Base-by-base conservation (phyloP, 495 filamentous ascomycete species). In the Penicillium malachiteum region DNA sequence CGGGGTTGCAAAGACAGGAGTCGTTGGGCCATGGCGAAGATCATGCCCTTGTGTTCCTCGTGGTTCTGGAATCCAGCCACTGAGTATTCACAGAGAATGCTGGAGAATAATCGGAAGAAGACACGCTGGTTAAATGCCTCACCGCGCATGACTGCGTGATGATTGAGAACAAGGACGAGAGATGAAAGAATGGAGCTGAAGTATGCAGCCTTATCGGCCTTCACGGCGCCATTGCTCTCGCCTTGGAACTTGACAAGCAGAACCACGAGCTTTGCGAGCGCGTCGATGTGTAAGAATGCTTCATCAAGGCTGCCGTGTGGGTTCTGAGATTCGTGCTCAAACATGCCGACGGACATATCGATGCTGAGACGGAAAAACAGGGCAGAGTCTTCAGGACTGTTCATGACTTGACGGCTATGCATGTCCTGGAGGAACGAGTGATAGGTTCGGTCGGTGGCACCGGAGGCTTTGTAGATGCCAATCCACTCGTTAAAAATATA, bases 401-500 rank as follows among this genome's bases (percentile, higher is more conserved):
- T 78, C 61, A 97, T 80, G 13, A 92, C 77, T 34, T 86, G 78
- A 56, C 81, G 79, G 39, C 87, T 78, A 62, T 92, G 85, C 63
- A 97, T 73, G 67, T 97, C 95, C 47, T 87, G 84, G 37, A 97
- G 83, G 71, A 97, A 99, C 2, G 90, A 83, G 7, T 79, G 71
- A 49, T 83, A 78, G 0, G 87, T 80, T 62, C 87, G 90, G 31
- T 91, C 88, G 10, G 83, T 83, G 0, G 85, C 84, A 56, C 83
- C 81, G 9, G 81, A 78, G 46, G 89, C 87, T 69, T 88, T 84
- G 75, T 84, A 91, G 13, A 97, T 80, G 38, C 86, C 84, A 52
- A 91, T 81, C 94, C 94, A 99, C 68, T 97, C 94, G 9, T 87
- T 89, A 67, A 99, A 96, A 40, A 96, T 80, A 64, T 97, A 97